A percentile compares a stretch with the other conserved stretches of the same genome.
Conservation (phyloP, 2,329 filamentous ascomycete species). For the Apiospora hydei region DNA sequence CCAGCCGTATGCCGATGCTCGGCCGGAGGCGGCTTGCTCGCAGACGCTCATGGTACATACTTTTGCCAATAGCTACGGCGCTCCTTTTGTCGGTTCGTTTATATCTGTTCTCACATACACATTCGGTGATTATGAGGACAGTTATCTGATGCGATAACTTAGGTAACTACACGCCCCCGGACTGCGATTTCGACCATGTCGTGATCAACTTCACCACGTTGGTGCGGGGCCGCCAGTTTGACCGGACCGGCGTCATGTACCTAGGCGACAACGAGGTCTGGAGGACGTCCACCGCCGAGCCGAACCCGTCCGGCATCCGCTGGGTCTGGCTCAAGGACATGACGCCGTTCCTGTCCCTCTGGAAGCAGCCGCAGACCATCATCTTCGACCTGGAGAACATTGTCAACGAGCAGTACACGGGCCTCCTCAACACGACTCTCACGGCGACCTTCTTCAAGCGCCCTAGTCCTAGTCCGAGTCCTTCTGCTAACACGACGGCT, state of each 20-base stretch:
- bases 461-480: constrained; percentile 29
- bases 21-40: constrained; percentile 50
- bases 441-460: constrained; percentile 73
- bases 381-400: constrained; percentile 84
- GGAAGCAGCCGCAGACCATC: constrained; percentile 72
- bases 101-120: background rate
- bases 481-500: constrained; percentile 41
- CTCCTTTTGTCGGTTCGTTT: constrained; percentile 72
- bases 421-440: constrained; percentile 74
- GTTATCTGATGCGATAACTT: constrained; percentile 25
- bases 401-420: constrained; percentile 75
- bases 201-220: constrained; percentile 79
- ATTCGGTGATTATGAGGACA: background rate
- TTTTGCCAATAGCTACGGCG: constrained; percentile 77
- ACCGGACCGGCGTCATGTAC: constrained; percentile 78
- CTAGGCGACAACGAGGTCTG: constrained; percentile 82
- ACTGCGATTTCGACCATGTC: constrained; percentile 76
- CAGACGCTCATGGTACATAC: constrained; percentile 72
- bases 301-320: constrained; percentile 70
- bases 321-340: constrained; percentile 84
- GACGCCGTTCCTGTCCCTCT: constrained; percentile 73
- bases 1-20: constrained; percentile 38
- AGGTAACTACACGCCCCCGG: constrained; percentile 72
- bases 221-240: constrained; percentile 76
- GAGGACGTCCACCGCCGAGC: constrained; percentile 83